Evolutionary conservation across 768 basidiomycete species (phyloP).

Genomic region (Mycena vulgaris): DNA sequence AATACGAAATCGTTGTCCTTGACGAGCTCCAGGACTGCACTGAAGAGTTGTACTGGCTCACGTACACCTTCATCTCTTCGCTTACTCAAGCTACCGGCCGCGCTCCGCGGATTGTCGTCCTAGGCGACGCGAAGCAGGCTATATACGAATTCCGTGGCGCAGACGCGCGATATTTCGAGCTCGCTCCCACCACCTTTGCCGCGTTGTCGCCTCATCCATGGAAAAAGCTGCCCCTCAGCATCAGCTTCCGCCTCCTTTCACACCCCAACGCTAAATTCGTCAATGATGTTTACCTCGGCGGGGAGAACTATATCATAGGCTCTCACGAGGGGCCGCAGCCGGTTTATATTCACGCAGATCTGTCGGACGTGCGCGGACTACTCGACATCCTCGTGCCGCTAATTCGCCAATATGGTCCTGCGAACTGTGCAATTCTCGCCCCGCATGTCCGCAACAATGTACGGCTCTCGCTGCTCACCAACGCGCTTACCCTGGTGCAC

Average conservation of each 20-base stretch:
- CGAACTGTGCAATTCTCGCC: neutral
- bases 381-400: neutral
- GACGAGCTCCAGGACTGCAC: conserved; percentile 1
- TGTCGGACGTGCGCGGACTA: neutral
- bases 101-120: neutral
- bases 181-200: neutral
- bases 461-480: neutral
- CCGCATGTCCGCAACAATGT: neutral
- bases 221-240: neutral
- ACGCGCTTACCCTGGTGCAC: neutral
- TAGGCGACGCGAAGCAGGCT: neutral
- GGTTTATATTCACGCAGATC: neutral
- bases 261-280: neutral
- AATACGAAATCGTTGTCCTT: conserved; percentile 3
- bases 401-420: neutral
- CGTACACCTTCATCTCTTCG: neutral
- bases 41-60: neutral
- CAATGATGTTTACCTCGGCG: conserved; percentile 4
- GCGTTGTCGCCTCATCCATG: neutral
- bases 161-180: neutral
- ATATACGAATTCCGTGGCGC: neutral
- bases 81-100: neutral
- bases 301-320: neutral
- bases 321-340: conserved; percentile 2
- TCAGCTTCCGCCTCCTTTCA: neutral